phyloP scores from a whole-genome alignment of 129 eudicot species.

The Ambrosia trifida region DNA sequence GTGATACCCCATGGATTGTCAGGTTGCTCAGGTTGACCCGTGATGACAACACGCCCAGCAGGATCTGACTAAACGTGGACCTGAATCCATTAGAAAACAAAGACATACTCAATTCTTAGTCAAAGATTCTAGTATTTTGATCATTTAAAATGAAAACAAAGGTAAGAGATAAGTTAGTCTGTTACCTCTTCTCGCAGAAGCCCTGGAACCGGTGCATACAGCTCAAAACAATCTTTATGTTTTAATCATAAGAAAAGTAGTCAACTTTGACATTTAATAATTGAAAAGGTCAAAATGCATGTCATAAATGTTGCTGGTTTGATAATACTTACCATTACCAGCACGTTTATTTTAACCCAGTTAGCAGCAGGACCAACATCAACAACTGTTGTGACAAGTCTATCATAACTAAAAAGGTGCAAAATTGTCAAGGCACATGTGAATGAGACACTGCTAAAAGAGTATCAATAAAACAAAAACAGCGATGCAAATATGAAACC shows the following conservation, averaged over 20 bases:
- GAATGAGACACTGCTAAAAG: neutral
- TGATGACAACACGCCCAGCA: slow-evolving; percentile 80
- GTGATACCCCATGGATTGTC: slow-evolving; percentile 95
- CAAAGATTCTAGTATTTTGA: neutral
- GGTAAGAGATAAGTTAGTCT: neutral
- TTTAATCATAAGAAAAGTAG: slow-evolving; percentile 1
- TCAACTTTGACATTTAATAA: slow-evolving; percentile 16
- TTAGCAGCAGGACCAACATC: slow-evolving; percentile 92
- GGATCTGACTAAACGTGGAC: slow-evolving; percentile 92
- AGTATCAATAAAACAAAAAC: neutral
- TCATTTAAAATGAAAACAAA: neutral
- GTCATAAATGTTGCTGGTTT: neutral
- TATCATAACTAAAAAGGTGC: too few species aligned
- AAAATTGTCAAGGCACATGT: too few species aligned
- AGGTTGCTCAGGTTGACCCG: slow-evolving; percentile 89
- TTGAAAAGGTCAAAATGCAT: neutral
- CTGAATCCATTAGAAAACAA: slow-evolving; percentile 37
- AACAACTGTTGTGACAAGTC: slow-evolving; percentile 66
- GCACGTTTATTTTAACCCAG: slow-evolving; percentile 87
- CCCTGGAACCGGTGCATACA: slow-evolving; percentile 88
- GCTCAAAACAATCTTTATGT: slow-evolving; percentile 91
- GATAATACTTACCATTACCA: slow-evolving; percentile 63
- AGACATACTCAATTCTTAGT: neutral
- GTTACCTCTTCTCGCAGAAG: slow-evolving; percentile 88
- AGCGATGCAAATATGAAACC: slow-evolving; percentile 10